phyloP scores from a whole-genome alignment of 306 rosid species.

The Pterocarpus macrocarpus region DNA sequence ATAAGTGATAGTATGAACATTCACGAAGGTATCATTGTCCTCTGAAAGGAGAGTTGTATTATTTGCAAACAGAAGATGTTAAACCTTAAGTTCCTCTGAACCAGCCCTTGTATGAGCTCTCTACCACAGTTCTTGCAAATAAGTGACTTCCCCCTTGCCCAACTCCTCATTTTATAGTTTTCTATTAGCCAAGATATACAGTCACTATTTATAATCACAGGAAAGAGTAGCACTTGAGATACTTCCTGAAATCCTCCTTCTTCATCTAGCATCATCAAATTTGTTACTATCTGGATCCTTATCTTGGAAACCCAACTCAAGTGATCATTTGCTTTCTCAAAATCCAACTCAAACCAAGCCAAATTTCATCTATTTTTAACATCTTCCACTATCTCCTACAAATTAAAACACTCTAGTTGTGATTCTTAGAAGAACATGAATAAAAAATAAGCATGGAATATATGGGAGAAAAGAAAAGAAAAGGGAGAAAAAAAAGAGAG shows the following conservation, averaged over 20 bases:
- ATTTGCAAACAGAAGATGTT: not conserved
- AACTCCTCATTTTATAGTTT: not conserved
- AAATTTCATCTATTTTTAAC: constrained; percentile 17
- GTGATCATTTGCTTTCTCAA: not conserved
- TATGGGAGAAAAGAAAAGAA: not conserved
- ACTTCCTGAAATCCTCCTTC: constrained; percentile 21
- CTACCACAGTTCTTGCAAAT: not conserved
- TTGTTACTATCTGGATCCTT: not conserved
- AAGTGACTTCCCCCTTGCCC: not conserved
- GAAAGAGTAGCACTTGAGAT: not conserved
- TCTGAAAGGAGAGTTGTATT: not conserved
- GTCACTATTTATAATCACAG: not conserved
- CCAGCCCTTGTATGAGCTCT: not conserved
- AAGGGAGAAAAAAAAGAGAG: too few species aligned
- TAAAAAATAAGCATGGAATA: not conserved
- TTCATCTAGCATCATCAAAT: constrained; percentile 1
- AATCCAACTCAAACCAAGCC: not conserved
- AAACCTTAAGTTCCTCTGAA: not conserved
- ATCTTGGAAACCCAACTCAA: not conserved
- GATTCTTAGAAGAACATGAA: not conserved
- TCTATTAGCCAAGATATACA: not conserved
- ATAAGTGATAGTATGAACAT: not conserved
- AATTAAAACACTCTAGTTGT: not conserved
- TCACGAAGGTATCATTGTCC: not conserved
- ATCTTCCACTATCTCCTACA: not conserved